phyloP scores from a whole-genome alignment of 768 basidiomycete genomes.

The Sporobolomyces phaffii region DNA sequence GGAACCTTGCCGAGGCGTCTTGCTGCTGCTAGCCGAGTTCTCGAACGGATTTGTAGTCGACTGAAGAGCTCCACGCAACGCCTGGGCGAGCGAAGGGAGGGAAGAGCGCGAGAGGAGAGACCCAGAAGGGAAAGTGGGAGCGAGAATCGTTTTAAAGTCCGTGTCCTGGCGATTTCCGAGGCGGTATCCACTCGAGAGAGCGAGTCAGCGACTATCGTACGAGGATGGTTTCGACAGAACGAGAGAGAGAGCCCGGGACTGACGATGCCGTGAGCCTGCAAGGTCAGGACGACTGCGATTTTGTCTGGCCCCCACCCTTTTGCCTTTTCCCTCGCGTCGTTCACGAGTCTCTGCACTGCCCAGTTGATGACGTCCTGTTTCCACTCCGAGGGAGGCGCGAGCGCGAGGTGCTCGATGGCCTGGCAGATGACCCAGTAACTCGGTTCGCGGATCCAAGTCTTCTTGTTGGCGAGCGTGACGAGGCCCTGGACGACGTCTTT shows the following conservation, averaged over 20 bases:
- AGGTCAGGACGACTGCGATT: constrained; percentile 66
- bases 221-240: neutral
- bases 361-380: constrained; percentile 52
- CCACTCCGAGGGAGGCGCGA: constrained; percentile 50
- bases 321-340: constrained; percentile 48
- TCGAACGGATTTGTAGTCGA: constrained; percentile 4
- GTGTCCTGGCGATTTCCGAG: too few relatives aligned
- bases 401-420: constrained; percentile 16
- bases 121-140: constrained; percentile 66
- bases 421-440: constrained; percentile 33
- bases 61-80: constrained; percentile 61
- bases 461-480: constrained; percentile 66
- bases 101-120: constrained; percentile 67
- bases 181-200: too few relatives aligned
- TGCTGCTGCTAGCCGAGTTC: constrained; percentile 4
- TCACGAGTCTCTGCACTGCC: constrained; percentile 46
- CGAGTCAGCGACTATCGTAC: neutral
- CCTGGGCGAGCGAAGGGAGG: constrained; percentile 62
- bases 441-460: constrained; percentile 76
- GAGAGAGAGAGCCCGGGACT: neutral
- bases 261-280: constrained; percentile 52
- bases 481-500: constrained; percentile 58
- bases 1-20: constrained; percentile 23
- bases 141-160: constrained; percentile 62
- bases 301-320: constrained; percentile 79